Base-by-base conservation (phyloP, 352 stramenopile genomes). In the Globisporangium acanthophoron region DNA sequence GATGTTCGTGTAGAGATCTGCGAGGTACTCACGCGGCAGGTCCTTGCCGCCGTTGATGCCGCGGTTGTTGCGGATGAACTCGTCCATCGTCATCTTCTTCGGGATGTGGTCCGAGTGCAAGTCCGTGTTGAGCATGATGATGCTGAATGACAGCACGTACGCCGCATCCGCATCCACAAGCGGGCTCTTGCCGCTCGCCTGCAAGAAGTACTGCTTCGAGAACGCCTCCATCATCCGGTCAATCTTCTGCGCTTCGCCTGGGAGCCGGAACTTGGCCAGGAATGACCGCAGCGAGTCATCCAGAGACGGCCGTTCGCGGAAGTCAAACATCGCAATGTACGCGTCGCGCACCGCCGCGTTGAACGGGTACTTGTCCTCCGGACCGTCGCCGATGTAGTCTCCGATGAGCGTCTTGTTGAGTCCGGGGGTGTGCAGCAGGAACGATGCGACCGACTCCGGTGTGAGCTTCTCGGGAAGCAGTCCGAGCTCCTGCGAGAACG, bases 121-220 rank as follows among this genome's bases (percentile, higher is more conserved):
- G 62, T 99, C 97, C n/a, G 96, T 99, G 73, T 99, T 99, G 24
- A 99, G 78, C 96, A 99, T 99, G 53, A 99, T 99, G 61, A 99
- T 98, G 46, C 96, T 97, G 79, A 99, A 99, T 11, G 96, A 90
- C 33, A 99, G 71, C 24, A 99, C 85, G 58, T 98, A 99, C 3
- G 94, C 96, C 29, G 95, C 90, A 66, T 99, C 96, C 11, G 83
- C 94, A 31, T 91, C 76, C 20, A 87, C 68, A 27, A 94, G 60
- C n/a, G 80, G 72, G 3, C 75, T 65, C 1, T 68, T 74, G 49
- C 85, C 67, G 21, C 69, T 74, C 63, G 79, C 78, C 67, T 97
- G 78, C 8, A 79, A 49, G 58, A 97, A 96, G 29, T 96, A 92
- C 63, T 96, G 83, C 63, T 93, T 94, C 0, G 95, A 96, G 69